These are phyloP conservation scores for Nicotiana sylvestris DNA, from an alignment of 257 asterid species.

Conservation along the genomic window DNA sequence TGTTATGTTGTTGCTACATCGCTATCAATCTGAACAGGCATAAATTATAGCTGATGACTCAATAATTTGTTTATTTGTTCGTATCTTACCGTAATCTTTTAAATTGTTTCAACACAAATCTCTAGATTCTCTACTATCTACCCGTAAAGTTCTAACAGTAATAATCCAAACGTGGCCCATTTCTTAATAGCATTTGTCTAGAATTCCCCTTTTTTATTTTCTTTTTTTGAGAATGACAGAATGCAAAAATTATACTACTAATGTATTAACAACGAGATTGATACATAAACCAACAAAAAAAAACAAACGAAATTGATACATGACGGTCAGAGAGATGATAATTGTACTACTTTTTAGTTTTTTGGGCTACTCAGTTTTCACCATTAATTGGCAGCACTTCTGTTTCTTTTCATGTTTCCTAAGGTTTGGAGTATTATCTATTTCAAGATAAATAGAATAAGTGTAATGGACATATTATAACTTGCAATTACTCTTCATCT, in stretches of 20 bases:
- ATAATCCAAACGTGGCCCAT: not conserved
- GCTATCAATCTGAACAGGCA: not conserved
- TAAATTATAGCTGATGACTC: not conserved
- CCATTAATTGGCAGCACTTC: not conserved
- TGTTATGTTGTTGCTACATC: slow-evolving; percentile 6
- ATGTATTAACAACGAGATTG: not conserved
- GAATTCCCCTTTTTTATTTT: not conserved
- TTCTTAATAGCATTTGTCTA: not conserved
- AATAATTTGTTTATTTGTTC: not conserved
- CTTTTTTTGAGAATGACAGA: not conserved
- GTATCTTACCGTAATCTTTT: not conserved
- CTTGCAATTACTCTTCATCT: not conserved
- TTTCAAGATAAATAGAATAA: not conserved
- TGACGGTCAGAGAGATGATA: not conserved
- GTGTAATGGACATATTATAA: not conserved
- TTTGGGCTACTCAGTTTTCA: not conserved
- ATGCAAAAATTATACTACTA: not conserved
- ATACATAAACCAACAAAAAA: too few relatives aligned
- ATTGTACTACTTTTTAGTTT: not conserved
- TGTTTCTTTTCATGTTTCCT: not conserved
- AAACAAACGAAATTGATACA: not conserved
- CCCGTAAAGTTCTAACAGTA: not conserved
- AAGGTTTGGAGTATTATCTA: not conserved
- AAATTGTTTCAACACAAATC: not conserved
- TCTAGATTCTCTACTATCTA: not conserved